These are phyloP conservation scores for Coix lacrymajobi DNA, from an alignment of 176 grass and related monocot genomes.

Conservation along the genomic window DNA sequence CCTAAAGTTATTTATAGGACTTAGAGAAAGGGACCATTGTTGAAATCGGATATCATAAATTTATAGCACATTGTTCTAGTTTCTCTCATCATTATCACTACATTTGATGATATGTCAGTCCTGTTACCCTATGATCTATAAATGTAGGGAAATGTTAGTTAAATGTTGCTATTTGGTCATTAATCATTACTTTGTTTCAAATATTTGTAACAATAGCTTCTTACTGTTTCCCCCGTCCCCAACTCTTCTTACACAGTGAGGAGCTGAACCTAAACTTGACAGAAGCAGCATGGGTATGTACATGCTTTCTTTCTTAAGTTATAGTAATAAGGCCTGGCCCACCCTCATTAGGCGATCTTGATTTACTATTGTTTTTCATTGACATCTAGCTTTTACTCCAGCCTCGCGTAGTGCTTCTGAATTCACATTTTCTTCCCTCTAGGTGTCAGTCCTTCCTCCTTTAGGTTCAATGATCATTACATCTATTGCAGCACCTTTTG, in stretches of 20 bases:
- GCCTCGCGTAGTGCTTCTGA: constrained; percentile 4
- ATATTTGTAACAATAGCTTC: neutral
- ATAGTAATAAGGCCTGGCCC: neutral
- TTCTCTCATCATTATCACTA: neutral
- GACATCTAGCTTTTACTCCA: neutral
- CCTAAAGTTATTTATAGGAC: neutral
- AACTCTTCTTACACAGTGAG: constrained; percentile 56
- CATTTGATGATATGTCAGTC: neutral
- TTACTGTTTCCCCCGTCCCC: neutral
- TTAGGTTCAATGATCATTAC: constrained; percentile 91
- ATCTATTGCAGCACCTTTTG: constrained; percentile 87
- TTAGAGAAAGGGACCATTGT: neutral
- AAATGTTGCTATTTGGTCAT: constrained; percentile 9
- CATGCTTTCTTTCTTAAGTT: constrained; percentile 20
- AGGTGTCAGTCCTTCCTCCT: constrained; percentile 96
- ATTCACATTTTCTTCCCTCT: constrained; percentile 30
- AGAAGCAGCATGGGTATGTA: constrained; percentile 93
- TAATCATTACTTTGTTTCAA: neutral
- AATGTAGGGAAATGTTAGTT: neutral
- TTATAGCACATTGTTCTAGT: neutral
- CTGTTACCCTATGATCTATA: neutral
- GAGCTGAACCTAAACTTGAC: constrained; percentile 92
- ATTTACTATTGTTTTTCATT: constrained; percentile 6
- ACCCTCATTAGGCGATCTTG: neutral
- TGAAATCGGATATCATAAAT: neutral